These are phyloP conservation scores for Boletus coccyginus DNA, from an alignment of 768 basidiomycete genomes.

Conservation along the genomic window DNA sequence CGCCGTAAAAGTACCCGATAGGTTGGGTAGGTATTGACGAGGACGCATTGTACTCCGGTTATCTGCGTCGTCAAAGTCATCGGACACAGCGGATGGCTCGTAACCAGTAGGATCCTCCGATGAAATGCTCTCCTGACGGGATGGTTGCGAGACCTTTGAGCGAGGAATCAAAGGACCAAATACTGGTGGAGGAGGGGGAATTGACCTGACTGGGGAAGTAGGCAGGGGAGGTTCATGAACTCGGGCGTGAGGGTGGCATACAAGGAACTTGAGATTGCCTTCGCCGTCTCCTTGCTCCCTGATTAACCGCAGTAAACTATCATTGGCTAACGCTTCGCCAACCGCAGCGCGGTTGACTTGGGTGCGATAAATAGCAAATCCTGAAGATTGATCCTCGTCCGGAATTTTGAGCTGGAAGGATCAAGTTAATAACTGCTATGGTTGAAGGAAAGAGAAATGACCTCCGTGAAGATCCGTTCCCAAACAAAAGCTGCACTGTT, in stretches of 20 bases:
- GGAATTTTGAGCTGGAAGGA: constrained; percentile 64
- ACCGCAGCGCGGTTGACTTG: constrained; percentile 79
- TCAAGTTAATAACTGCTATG: constrained; percentile 1
- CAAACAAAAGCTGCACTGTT: constrained; percentile 66
- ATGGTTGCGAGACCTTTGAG: constrained; percentile 45
- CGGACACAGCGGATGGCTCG: constrained; percentile 52
- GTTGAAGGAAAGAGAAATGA: constrained; percentile 30
- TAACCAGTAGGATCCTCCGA: constrained; percentile 67
- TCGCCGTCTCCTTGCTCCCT: constrained; percentile 68
- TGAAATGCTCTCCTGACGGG: constrained; percentile 68
- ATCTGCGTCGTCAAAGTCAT: constrained; percentile 61
- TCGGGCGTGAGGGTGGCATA: constrained; percentile 60
- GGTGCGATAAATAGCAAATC: constrained; percentile 81
- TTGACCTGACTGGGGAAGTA: constrained; percentile 41
- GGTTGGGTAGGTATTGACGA: constrained; percentile 30
- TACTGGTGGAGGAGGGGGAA: constrained; percentile 49
- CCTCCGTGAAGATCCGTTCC: constrained; percentile 80
- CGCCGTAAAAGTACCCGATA: constrained; percentile 26
- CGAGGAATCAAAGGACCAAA: constrained; percentile 51
- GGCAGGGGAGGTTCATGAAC: constrained; percentile 53
- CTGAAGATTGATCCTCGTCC: constrained; percentile 73
- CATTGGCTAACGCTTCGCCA: constrained; percentile 69
- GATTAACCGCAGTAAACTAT: constrained; percentile 71
- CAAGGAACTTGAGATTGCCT: constrained; percentile 82
- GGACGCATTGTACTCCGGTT: constrained; percentile 46